Evolutionary conservation across 306 rosid species (phyloP), one percentile per base, ranked within the genome.

Genomic region (Alnus glutinosa): DNA sequence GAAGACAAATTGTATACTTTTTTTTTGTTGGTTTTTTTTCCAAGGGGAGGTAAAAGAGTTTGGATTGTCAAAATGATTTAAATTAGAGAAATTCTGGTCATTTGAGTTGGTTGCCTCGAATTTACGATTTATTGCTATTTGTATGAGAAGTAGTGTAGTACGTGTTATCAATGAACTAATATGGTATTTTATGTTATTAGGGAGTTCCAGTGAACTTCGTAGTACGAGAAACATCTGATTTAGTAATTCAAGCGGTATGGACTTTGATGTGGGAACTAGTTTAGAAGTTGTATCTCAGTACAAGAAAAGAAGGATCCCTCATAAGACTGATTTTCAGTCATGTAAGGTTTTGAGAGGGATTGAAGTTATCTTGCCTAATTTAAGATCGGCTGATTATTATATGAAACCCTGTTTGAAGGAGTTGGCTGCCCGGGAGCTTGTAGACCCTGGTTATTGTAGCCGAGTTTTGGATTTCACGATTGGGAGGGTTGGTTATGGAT

Each of bases 401-500:
- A 83, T 75, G 36, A 80, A 79, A 76, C 98, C 98, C 15, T 89
- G 90, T 67, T 78, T 90, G 70, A 58, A 88, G 77, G 97, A 93
- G 76, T 80, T 93, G 82, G 78, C 76, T 23, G 49, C 73, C 28
- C 72, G 19, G 81, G 92, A 89, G 59, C 84, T 83, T 70, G 16
- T 47, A 42, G 91, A 91, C 83, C 98, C 94, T 0, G 96, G 95
- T 83, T 92, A 86, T 84, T 88, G 84, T 81, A 76, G 88, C 55
- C 86, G 84, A 49, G 94, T 92, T 63, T 85, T 89, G 30, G 84
- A 90, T 84, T 95, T 95, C 68, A 89, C 90, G 1, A 82, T 95
- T 63, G 98, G 98, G 67, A 90, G 96, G 75, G 55, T 74, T 75
- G 96, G 94, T 83, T 93, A 83, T 84, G 99, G 98, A 39, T 89